Evolutionary conservation across 2,329 filamentous ascomycete species (phyloP).

Genomic region (Monosporascus sp.): DNA sequence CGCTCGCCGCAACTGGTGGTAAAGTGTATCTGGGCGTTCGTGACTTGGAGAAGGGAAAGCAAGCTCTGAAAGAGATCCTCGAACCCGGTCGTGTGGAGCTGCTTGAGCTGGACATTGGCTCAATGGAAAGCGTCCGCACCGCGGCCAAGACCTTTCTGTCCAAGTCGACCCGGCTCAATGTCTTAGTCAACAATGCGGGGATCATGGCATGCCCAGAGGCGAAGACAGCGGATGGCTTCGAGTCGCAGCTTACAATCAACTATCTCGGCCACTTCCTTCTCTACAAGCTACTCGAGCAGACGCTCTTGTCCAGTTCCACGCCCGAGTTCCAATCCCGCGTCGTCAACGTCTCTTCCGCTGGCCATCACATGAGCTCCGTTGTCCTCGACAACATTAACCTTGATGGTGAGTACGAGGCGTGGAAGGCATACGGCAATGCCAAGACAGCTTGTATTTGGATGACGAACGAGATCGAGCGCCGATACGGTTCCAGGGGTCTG

Average conservation of each 20-base stretch:
- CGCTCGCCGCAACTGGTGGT: constrained; percentile 33
- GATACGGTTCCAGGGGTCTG: too few relatives aligned
- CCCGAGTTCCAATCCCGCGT: too few relatives aligned
- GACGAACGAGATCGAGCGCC: too few relatives aligned
- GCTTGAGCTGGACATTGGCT: constrained; percentile 9
- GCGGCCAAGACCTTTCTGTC: constrained; percentile 7
- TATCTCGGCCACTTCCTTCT: constrained; percentile 5
- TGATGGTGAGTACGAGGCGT: too few relatives aligned
- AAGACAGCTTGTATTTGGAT: too few relatives aligned
- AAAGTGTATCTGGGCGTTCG: neutral
- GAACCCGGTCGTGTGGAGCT: neutral
- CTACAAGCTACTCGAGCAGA: too few relatives aligned
- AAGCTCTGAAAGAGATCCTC: constrained; percentile 8
- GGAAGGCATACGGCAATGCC: too few relatives aligned
- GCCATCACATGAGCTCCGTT: too few relatives aligned
- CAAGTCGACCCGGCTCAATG: constrained; percentile 8
- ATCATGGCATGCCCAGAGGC: constrained; percentile 6
- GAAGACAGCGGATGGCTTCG: constrained; percentile 3
- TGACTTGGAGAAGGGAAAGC: constrained; percentile 3
- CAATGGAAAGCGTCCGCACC: constrained; percentile 4
- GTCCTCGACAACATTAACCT: too few relatives aligned
- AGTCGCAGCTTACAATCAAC: constrained; percentile 5
- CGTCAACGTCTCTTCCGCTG: too few relatives aligned
- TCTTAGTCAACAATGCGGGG: constrained; percentile 10
- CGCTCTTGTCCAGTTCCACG: too few relatives aligned